phyloP scores from a whole-genome alignment of 1,284 basidiomycete genomes.

The Apiotrichum brassicae region DNA sequence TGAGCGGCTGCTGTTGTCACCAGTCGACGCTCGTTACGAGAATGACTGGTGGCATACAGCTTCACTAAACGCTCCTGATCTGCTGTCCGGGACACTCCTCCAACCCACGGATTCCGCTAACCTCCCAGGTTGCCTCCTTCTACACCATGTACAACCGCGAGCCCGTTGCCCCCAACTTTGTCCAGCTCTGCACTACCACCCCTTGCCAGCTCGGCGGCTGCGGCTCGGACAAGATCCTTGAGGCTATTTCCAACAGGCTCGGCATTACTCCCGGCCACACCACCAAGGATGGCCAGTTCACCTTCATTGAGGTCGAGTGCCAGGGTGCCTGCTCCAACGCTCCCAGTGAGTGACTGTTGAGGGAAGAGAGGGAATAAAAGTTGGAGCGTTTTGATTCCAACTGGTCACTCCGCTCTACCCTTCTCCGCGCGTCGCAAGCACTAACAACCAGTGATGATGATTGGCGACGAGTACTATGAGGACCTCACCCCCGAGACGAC shows the following conservation, averaged over 20 bases:
- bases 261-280: slow-evolving; percentile 83
- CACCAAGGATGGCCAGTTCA: slow-evolving; percentile 93
- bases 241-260: slow-evolving; percentile 77
- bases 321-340: slow-evolving; percentile 97
- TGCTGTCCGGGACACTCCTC: too few species aligned
- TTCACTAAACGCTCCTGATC: too few species aligned
- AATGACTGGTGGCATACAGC: too few species aligned
- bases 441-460: slow-evolving; percentile 64
- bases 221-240: slow-evolving; percentile 75
- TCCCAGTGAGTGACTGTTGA: slow-evolving; percentile 58
- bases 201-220: slow-evolving; percentile 92
- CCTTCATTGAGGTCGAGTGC: slow-evolving; percentile 96
- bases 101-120: background rate
- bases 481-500: slow-evolving; percentile 91
- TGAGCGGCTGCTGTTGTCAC: too few species aligned
- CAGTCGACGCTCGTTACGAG: too few species aligned
- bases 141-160: slow-evolving; percentile 99
- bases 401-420: too few species aligned
- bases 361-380: too few species aligned
- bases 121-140: slow-evolving; percentile 75
- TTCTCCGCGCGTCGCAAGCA: too few species aligned
- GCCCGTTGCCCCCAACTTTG: slow-evolving; percentile 89
- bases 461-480: slow-evolving; percentile 98
- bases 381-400: too few species aligned
- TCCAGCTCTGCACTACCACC: slow-evolving; percentile 98